These are phyloP conservation scores for Cutaneotrichosporon spelunceum DNA, from an alignment of 1,284 basidiomycete genomes.

Conservation along the genomic window DNA sequence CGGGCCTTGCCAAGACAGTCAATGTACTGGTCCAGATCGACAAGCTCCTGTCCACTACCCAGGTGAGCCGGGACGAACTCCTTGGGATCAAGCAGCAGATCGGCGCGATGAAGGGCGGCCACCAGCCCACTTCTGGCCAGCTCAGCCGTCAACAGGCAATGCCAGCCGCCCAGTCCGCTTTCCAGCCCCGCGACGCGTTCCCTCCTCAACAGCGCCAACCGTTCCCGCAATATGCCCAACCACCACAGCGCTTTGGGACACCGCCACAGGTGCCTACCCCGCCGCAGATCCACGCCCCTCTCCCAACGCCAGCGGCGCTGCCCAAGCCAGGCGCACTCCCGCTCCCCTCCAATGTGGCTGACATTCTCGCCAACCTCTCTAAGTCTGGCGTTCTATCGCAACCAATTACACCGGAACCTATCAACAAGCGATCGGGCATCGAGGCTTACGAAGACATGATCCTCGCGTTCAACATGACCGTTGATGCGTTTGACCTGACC, in stretches of 20 bases:
- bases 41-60: slow-evolving; percentile 35
- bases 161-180: slow-evolving; percentile 38
- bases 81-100: slow-evolving; percentile 44
- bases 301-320: slow-evolving; percentile 15
- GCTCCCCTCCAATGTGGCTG: slow-evolving; percentile 39
- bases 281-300: slow-evolving; percentile 21
- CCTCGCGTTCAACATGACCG: slow-evolving; percentile 64
- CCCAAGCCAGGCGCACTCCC: slow-evolving; percentile 10
- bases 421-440: slow-evolving; percentile 52
- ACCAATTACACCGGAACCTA: slow-evolving; percentile 54
- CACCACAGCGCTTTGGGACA: slow-evolving; percentile 21
- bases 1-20: slow-evolving; percentile 31
- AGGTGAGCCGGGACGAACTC: slow-evolving; percentile 40
- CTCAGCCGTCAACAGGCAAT: slow-evolving; percentile 11
- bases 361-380: slow-evolving; percentile 44
- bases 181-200: slow-evolving; percentile 37
- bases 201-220: slow-evolving; percentile 21
- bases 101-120: slow-evolving; percentile 36
- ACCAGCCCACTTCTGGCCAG: slow-evolving; percentile 44
- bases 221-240: slow-evolving; percentile 13
- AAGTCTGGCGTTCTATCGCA: slow-evolving; percentile 50
- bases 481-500: slow-evolving; percentile 68
- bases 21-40: slow-evolving; percentile 42
- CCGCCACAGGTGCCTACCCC: slow-evolving; percentile 29
- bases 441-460: slow-evolving; percentile 71